phyloP scores from a whole-genome alignment of 2,329 filamentous ascomycete species.

The Decorospora gaudefroyi region DNA sequence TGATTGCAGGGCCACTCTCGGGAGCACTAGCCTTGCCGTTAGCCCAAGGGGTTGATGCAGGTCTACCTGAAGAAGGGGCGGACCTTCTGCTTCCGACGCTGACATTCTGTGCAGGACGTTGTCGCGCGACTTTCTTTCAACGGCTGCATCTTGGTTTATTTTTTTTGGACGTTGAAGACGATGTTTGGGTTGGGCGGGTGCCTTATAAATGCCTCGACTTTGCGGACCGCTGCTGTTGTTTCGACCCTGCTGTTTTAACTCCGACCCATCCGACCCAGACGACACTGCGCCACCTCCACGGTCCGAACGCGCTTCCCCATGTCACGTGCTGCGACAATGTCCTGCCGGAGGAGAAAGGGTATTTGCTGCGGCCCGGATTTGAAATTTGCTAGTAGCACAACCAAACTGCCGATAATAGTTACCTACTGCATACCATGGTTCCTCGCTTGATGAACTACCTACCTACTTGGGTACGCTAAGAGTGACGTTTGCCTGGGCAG shows the following conservation, averaged over 20 bases:
- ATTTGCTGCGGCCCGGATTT: not conserved
- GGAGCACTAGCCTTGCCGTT: conserved; percentile 50
- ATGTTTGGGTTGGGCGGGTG: not conserved
- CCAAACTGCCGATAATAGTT: conserved; percentile 1
- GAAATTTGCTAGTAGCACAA: not conserved
- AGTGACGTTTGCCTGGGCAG: no score
- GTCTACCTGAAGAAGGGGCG: conserved; percentile 15
- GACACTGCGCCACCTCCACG: conserved; percentile 12
- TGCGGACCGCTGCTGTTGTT: conserved; percentile 5
- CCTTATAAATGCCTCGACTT: conserved; percentile 6
- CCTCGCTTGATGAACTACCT: no score
- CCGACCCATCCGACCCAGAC: conserved; percentile 9
- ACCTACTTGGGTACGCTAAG: no score
- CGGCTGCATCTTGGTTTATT: conserved; percentile 23
- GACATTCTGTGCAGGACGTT: conserved; percentile 55
- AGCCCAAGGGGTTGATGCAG: conserved; percentile 17
- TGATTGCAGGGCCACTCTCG: conserved; percentile 59
- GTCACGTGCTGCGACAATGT: conserved; percentile 9
- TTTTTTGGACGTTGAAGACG: not conserved
- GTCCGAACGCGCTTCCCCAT: conserved; percentile 5
- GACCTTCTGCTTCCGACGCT: conserved; percentile 58
- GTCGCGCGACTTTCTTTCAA: conserved; percentile 33
- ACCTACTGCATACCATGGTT: no score
- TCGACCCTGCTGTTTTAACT: conserved; percentile 6
- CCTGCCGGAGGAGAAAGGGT: not conserved